Percentiles rank a stretch among this genome's conserved stretches.
These are phyloP conservation scores for Ganoderma meredithae DNA, from an alignment of 1,284 basidiomycete genomes.

Conservation along the genomic window DNA sequence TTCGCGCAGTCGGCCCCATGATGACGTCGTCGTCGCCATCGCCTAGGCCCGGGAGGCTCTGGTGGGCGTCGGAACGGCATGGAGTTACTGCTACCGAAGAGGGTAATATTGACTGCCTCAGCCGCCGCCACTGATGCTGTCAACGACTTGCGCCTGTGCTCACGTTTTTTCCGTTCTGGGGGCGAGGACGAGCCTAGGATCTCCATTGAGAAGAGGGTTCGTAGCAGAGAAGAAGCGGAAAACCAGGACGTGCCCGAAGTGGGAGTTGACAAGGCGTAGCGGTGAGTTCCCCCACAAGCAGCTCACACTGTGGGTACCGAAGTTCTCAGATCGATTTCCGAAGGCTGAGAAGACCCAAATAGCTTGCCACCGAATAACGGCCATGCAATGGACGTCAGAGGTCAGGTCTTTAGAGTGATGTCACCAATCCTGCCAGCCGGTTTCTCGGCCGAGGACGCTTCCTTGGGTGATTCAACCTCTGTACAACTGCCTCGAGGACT, in stretches of 20 bases:
- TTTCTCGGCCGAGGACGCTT: not conserved
- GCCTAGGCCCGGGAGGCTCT: too few species aligned
- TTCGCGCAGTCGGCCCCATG: too few species aligned
- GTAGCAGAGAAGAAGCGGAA: not conserved
- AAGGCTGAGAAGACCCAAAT: not conserved
- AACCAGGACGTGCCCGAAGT: not conserved
- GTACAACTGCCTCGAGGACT: not conserved
- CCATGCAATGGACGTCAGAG: not conserved
- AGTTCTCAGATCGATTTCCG: not conserved
- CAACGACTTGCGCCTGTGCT: not conserved
- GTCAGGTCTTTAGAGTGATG: not conserved
- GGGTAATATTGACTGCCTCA: not conserved
- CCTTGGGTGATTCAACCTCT: not conserved
- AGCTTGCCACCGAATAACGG: not conserved
- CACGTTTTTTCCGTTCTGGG: not conserved
- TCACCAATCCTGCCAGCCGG: not conserved
- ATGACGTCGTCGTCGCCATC: too few species aligned
- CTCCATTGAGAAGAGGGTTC: not conserved
- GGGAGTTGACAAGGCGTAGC: not conserved
- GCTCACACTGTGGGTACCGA: not conserved
- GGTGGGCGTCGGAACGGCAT: not conserved
- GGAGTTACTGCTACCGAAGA: not conserved
- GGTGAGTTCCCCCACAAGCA: not conserved
- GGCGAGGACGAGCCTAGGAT: not conserved
- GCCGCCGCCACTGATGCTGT: not conserved